These are phyloP conservation scores for Globisporangium mamillatum DNA, from an alignment of 352 stramenopile genomes.

Conservation along the genomic window DNA sequence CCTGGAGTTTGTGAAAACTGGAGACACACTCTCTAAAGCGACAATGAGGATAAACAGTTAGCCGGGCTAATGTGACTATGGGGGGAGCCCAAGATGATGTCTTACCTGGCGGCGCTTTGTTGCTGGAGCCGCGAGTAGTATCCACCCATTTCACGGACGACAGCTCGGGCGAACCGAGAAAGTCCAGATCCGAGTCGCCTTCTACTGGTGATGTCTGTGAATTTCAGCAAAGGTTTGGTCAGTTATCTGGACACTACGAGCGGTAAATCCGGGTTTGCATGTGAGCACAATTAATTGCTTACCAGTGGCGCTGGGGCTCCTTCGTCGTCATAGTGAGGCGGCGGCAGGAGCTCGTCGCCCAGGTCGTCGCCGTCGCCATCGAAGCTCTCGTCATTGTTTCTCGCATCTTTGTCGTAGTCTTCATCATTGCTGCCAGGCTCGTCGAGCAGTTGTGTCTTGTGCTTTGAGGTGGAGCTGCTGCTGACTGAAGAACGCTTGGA, in stretches of 20 bases:
- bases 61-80: neutral
- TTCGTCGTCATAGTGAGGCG: constrained; percentile 18
- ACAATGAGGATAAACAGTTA: neutral
- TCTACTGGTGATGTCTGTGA: neutral
- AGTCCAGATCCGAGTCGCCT: neutral
- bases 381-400: constrained; percentile 10
- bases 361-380: constrained; percentile 6
- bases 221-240: neutral
- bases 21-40: constrained; percentile 21
- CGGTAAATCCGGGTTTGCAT: neutral
- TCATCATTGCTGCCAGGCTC: constrained; percentile 14
- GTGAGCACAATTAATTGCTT: neutral
- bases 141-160: constrained; percentile 5
- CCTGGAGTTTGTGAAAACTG: constrained; percentile 17
- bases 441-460: constrained; percentile 14
- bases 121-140: neutral
- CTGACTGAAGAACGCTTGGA: neutral
- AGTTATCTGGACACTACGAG: neutral
- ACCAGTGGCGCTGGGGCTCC: neutral
- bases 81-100: neutral
- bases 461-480: neutral
- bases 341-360: constrained; percentile 19
- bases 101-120: neutral
- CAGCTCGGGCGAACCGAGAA: constrained; percentile 10
- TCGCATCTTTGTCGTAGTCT: constrained; percentile 5